Evolutionary conservation across 345 rosid genomes (phyloP).

Genomic region (Ceriops tagal): DNA sequence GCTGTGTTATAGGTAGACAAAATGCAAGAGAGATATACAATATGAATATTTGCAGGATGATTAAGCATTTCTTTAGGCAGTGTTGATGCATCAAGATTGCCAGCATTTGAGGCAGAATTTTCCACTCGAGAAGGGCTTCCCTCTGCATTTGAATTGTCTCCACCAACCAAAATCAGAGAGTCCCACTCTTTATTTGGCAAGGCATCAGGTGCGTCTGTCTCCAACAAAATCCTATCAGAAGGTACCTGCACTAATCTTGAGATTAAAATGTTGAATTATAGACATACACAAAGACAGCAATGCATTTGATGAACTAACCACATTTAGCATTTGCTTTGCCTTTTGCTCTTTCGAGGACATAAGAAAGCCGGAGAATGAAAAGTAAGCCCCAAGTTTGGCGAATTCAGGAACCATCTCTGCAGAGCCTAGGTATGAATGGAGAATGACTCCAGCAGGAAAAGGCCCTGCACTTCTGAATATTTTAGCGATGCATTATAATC

Average conservation of each 20-base stretch:
- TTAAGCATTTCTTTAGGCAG: slow-evolving; percentile 55
- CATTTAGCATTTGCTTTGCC: slow-evolving; percentile 70
- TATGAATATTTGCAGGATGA: slow-evolving; percentile 83
- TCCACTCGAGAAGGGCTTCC: slow-evolving; percentile 27
- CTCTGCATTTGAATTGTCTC: slow-evolving; percentile 40
- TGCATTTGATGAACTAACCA: slow-evolving; percentile 37
- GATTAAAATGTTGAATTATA: slow-evolving; percentile 9
- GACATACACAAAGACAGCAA: slow-evolving; percentile 3
- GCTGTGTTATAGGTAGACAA: background rate
- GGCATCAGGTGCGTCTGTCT: slow-evolving; percentile 97
- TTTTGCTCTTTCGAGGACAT: slow-evolving; percentile 72
- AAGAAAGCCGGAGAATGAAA: slow-evolving; percentile 87
- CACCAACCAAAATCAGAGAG: slow-evolving; percentile 44
- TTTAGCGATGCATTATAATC: background rate
- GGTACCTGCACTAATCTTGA: slow-evolving; percentile 52
- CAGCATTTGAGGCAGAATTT: slow-evolving; percentile 23
- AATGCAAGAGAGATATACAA: slow-evolving; percentile 29
- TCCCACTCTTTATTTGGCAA: slow-evolving; percentile 48
- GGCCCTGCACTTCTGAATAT: slow-evolving; percentile 63
- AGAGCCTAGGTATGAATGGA: slow-evolving; percentile 83
- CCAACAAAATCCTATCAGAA: slow-evolving; percentile 74
- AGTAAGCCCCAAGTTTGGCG: slow-evolving; percentile 81
- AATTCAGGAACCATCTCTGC: slow-evolving; percentile 97
- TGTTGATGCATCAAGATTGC: slow-evolving; percentile 19
- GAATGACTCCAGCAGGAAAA: slow-evolving; percentile 79